Conservation (phyloP, 2,329 filamentous ascomycete genomes). For the Ampelomyces quisqualis region DNA sequence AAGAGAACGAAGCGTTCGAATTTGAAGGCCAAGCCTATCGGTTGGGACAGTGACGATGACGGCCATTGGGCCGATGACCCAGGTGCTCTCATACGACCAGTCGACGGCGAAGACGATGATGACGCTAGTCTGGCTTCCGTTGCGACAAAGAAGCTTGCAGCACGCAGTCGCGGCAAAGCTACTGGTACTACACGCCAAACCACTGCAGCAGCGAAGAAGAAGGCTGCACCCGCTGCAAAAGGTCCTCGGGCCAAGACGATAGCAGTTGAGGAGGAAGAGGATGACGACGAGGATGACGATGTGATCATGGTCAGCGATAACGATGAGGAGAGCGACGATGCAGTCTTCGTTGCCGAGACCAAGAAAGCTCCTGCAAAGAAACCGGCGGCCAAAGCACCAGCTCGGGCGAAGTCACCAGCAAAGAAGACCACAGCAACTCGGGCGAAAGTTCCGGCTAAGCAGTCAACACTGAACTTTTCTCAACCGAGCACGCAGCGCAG, state of each 20-base stretch:
- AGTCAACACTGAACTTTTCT: conserved; percentile 48
- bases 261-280: conserved; percentile 46
- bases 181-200: conserved; percentile 40
- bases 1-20: conserved; percentile 57
- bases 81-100: conserved; percentile 59
- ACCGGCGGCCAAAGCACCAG: conserved; percentile 14
- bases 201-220: conserved; percentile 35
- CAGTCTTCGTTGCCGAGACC: conserved; percentile 45
- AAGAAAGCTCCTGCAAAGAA: conserved; percentile 36
- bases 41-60: conserved; percentile 88
- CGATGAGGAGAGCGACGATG: conserved; percentile 51
- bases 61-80: conserved; percentile 82
- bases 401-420: conserved; percentile 27
- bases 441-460: conserved; percentile 30
- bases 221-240: conserved; percentile 37
- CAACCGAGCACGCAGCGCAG: conserved; percentile 41
- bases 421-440: conserved; percentile 29
- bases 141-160: conserved; percentile 43
- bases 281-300: conserved; percentile 45
- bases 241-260: conserved; percentile 45
- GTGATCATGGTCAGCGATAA: conserved; percentile 50
- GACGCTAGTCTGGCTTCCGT: conserved; percentile 33
- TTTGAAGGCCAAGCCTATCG: conserved; percentile 73
- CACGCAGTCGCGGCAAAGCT: conserved; percentile 51
- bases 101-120: conserved; percentile 50